These are phyloP conservation scores for Aspergillus pseudoviridinutans DNA, from an alignment of 2,329 filamentous ascomycete species.

Conservation along the genomic window DNA sequence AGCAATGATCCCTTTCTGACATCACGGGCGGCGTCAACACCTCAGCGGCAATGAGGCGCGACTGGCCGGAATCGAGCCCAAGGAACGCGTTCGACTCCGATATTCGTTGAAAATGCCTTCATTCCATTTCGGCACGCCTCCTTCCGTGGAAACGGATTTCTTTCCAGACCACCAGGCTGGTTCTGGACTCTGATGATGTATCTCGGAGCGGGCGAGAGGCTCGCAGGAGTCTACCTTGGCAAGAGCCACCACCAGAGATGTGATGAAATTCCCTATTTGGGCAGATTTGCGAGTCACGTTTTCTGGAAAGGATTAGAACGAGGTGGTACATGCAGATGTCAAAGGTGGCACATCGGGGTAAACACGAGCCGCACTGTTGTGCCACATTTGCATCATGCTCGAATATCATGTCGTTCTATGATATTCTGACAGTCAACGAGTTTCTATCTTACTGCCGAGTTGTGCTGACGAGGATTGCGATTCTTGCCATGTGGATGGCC, in stretches of 20 bases:
- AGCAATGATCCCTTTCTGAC: constrained; percentile 15
- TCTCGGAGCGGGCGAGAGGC: background rate
- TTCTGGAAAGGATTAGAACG: background rate
- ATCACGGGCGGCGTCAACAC: constrained; percentile 9
- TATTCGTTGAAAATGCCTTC: background rate
- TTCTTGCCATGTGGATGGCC: background rate
- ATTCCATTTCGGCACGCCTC: background rate
- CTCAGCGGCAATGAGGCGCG: background rate
- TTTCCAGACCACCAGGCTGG: background rate
- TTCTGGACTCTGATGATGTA: background rate
- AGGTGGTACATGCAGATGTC: background rate
- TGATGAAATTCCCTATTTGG: background rate
- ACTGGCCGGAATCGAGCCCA: constrained; percentile 1
- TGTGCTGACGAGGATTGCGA: background rate
- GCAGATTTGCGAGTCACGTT: background rate
- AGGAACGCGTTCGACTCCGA: background rate
- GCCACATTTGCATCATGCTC: background rate
- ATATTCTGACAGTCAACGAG: background rate
- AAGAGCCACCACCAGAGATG: background rate
- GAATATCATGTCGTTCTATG: background rate
- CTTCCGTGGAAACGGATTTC: background rate
- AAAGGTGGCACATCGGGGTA: background rate
- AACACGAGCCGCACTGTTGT: background rate
- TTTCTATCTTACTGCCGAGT: background rate
- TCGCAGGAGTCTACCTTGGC: background rate